These are phyloP conservation scores for Diaporthe eres DNA, from an alignment of 2,329 filamentous ascomycete genomes.

Conservation along the genomic window DNA sequence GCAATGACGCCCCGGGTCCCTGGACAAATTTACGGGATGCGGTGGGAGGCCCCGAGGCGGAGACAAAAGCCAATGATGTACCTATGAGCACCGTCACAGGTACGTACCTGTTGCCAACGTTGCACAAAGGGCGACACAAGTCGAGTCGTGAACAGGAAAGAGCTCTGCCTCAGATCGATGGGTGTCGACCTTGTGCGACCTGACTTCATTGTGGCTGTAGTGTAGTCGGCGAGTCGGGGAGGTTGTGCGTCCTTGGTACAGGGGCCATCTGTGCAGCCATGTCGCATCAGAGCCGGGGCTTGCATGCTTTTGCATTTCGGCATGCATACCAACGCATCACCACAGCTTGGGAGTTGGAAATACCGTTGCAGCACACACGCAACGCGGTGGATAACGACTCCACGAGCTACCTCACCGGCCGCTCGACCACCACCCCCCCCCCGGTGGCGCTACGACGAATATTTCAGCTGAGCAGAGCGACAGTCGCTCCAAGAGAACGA, in stretches of 20 bases:
- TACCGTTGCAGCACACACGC: slow-evolving; percentile 35
- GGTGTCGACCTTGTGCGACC: slow-evolving; percentile 29
- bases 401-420: slow-evolving; percentile 19
- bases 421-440: background rate
- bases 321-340: slow-evolving; percentile 34
- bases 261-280: slow-evolving; percentile 14
- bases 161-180: slow-evolving; percentile 23
- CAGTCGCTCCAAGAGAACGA: slow-evolving; percentile 1
- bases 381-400: slow-evolving; percentile 17
- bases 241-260: slow-evolving; percentile 30
- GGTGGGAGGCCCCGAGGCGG: slow-evolving; percentile 7
- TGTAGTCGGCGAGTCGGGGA: slow-evolving; percentile 41
- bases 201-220: slow-evolving; percentile 36
- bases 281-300: slow-evolving; percentile 26
- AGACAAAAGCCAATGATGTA: background rate
- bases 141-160: slow-evolving; percentile 22
- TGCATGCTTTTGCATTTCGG: slow-evolving; percentile 29
- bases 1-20: slow-evolving; percentile 13
- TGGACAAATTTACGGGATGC: background rate
- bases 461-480: slow-evolving; percentile 33
- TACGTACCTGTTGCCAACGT: slow-evolving; percentile 33
- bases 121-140: slow-evolving; percentile 26
- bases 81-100: slow-evolving; percentile 14
- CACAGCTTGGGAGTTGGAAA: slow-evolving; percentile 26
- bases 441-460: slow-evolving; percentile 5